A percentile compares a stretch with the other conserved stretches of the same genome.
Evolutionary conservation across 768 basidiomycete genomes (phyloP).

Genomic region (Asterophora lycoperdoides): DNA sequence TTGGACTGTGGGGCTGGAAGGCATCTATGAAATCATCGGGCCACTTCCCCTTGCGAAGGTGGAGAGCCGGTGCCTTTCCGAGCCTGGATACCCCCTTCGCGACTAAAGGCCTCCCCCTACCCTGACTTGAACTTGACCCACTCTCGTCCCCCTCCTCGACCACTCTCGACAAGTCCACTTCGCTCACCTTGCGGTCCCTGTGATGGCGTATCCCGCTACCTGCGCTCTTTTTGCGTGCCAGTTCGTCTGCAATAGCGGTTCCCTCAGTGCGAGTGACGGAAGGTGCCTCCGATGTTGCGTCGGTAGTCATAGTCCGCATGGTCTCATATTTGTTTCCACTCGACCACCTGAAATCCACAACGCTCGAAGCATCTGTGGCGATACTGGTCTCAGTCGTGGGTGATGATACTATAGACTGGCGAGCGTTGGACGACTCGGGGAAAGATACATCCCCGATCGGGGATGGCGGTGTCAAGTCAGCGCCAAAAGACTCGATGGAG

Average conservation of each 20-base stretch:
- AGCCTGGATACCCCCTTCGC: slow-evolving; percentile 18
- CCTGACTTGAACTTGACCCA: slow-evolving; percentile 39
- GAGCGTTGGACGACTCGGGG: slow-evolving; percentile 32
- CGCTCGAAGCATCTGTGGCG: slow-evolving; percentile 54
- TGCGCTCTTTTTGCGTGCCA: slow-evolving; percentile 33
- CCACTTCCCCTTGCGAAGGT: slow-evolving; percentile 77
- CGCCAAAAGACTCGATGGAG: slow-evolving; percentile 20
- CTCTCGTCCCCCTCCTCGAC: slow-evolving; percentile 69
- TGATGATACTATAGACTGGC: slow-evolving; percentile 64
- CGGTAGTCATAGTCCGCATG: slow-evolving; percentile 78
- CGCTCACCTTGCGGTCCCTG: slow-evolving; percentile 64
- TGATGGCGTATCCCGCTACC: slow-evolving; percentile 21
- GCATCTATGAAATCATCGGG: slow-evolving; percentile 75
- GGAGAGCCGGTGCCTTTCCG: slow-evolving; percentile 39
- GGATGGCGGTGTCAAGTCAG: slow-evolving; percentile 32
- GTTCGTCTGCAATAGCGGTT: slow-evolving; percentile 48
- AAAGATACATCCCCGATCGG: slow-evolving; percentile 37
- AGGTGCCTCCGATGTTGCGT: slow-evolving; percentile 70
- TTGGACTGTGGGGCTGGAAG: slow-evolving; percentile 36
- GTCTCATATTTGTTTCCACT: slow-evolving; percentile 64
- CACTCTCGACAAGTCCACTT: slow-evolving; percentile 64
- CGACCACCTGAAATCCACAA: slow-evolving; percentile 42
- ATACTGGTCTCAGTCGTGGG: slow-evolving; percentile 52
- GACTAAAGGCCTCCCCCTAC: slow-evolving; percentile 18
- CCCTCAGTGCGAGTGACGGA: slow-evolving; percentile 67